A percentile compares a stretch with the other conserved stretches of the same genome.
Conservation (phyloP, 306 rosid species). For the Cotoneaster glaucophyllus region DNA sequence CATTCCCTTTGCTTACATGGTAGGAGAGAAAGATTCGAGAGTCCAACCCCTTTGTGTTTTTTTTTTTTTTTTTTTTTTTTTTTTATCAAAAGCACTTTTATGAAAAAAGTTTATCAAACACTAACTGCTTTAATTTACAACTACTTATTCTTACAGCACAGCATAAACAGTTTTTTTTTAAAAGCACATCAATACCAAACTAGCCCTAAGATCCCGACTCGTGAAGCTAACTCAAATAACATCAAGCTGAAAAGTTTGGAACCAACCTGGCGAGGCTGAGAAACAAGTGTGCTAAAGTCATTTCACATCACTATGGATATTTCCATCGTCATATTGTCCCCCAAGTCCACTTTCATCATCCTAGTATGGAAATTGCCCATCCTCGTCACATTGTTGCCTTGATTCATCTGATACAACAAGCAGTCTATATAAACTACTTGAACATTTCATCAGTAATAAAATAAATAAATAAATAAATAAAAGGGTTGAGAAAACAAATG, state of each 20-base stretch:
- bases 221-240: neutral
- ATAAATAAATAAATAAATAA: neutral
- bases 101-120: too few species aligned
- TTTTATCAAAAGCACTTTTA: too few species aligned
- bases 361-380: slow-evolving; percentile 51
- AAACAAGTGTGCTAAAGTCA: slow-evolving; percentile 65
- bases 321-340: slow-evolving; percentile 58
- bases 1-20: too few species aligned
- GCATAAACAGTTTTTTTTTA: too few species aligned
- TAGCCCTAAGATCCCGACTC: neutral
- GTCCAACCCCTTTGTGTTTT: too few species aligned
- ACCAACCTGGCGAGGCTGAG: slow-evolving; percentile 91
- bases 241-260: slow-evolving; percentile 1
- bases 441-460: neutral
- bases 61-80: too few species aligned
- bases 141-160: too few species aligned
- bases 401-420: slow-evolving; percentile 38
- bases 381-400: slow-evolving; percentile 44
- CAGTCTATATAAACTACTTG: neutral
- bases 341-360: slow-evolving; percentile 53
- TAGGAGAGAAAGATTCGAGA: too few species aligned
- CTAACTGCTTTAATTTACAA: too few species aligned
- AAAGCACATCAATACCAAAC: too few species aligned
- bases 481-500: neutral
- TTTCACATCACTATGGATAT: slow-evolving; percentile 56